Conservation (phyloP, 495 filamentous ascomycete species). For the Hypoxylon intermedium region DNA sequence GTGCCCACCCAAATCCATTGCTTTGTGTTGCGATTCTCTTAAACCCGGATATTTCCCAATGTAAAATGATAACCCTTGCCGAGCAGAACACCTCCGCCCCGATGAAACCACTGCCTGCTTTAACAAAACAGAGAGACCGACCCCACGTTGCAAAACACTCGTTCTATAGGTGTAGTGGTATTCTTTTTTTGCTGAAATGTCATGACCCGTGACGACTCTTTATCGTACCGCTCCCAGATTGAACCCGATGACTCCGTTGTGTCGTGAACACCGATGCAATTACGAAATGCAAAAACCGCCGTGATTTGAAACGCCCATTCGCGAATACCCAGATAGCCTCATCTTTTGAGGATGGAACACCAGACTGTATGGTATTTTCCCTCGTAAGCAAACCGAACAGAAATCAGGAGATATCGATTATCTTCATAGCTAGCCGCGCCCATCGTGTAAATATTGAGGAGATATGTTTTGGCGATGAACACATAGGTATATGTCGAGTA, state of each 20-base stretch:
- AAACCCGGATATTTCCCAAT: conserved; percentile 43
- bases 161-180: conserved; percentile 46
- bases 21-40: conserved; percentile 44
- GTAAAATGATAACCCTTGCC: conserved; percentile 37
- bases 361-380: conserved; percentile 35
- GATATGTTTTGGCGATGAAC: conserved; percentile 32
- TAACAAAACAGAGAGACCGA: conserved; percentile 40
- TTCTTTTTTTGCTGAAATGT: conserved; percentile 45
- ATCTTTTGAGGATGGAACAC: conserved; percentile 44
- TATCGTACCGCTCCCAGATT: conserved; percentile 48
- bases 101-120: conserved; percentile 42
- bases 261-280: conserved; percentile 50
- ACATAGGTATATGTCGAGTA: conserved; percentile 45
- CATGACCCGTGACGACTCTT: conserved; percentile 48
- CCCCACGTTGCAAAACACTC: conserved; percentile 46
- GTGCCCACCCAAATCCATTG: conserved; percentile 40
- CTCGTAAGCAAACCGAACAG: conserved; percentile 37
- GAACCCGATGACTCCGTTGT: conserved; percentile 47
- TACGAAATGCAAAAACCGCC: conserved; percentile 47
- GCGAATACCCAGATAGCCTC: conserved; percentile 41
- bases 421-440: conserved; percentile 42
- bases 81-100: conserved; percentile 44
- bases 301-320: conserved; percentile 42
- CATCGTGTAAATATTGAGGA: conserved; percentile 24
- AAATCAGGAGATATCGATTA: conserved; percentile 47